phyloP scores from a whole-genome alignment of 1,284 basidiomycete species.

The Pterula multifida region DNA sequence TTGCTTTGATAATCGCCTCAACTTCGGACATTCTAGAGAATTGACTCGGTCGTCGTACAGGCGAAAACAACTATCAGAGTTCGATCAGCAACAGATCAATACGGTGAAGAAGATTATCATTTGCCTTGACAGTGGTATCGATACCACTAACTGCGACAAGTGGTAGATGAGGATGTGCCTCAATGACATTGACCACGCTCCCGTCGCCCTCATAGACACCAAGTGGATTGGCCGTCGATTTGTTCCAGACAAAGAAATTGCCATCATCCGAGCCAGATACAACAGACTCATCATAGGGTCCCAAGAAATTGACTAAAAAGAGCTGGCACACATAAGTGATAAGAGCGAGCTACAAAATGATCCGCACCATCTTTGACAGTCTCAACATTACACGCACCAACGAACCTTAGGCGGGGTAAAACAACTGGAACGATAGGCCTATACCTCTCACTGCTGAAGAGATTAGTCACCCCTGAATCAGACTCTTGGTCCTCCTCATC shows the following conservation, averaged over 20 bases:
- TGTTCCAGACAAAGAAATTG: slow-evolving; percentile 78
- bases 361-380: slow-evolving; percentile 89
- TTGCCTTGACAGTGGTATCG: slow-evolving; percentile 77
- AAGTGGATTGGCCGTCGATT: slow-evolving; percentile 47
- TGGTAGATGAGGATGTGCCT: slow-evolving; percentile 73
- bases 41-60: slow-evolving; percentile 29
- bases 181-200: slow-evolving; percentile 78
- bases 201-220: slow-evolving; percentile 80
- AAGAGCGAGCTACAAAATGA: not conserved
- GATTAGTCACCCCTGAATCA: slow-evolving; percentile 17
- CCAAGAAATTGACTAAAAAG: slow-evolving; percentile 69
- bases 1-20: slow-evolving; percentile 40
- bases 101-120: too few relatives aligned
- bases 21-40: slow-evolving; percentile 44
- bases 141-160: slow-evolving; percentile 83
- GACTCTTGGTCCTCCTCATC: slow-evolving; percentile 23
- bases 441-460: slow-evolving; percentile 15
- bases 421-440: slow-evolving; percentile 43
- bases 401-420: slow-evolving; percentile 55
- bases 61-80: slow-evolving; percentile 70
- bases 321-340: not conserved
- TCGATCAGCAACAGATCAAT: not conserved
- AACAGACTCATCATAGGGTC: slow-evolving; percentile 67
- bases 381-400: slow-evolving; percentile 71
- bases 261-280: slow-evolving; percentile 88